phyloP scores from a whole-genome alignment of 106 monocot genomes.

The Phalaenopsis aphrodite region DNA sequence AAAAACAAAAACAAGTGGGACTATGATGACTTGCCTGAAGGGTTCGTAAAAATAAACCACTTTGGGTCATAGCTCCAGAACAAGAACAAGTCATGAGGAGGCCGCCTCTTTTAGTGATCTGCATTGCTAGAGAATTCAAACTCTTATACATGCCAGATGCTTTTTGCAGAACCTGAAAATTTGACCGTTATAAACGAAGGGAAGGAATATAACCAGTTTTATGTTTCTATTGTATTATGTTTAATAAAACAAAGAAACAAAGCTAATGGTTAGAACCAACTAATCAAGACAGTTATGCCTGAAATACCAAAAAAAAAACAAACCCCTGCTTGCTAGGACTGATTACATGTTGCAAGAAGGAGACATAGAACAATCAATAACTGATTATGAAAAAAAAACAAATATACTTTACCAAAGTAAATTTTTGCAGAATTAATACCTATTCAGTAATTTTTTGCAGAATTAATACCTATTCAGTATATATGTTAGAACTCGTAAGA shows the following conservation, averaged over 20 bases:
- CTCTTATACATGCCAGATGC: conserved; percentile 93
- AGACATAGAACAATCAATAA: not conserved
- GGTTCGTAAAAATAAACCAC: conserved; percentile 56
- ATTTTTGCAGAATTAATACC: not conserved
- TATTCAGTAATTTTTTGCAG: not conserved
- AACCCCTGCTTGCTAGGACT: no score
- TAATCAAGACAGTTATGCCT: no score
- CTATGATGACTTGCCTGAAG: conserved; percentile 55
- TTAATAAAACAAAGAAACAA: not conserved
- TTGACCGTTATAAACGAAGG: conserved; percentile 4
- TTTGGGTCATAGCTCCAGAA: conserved; percentile 96
- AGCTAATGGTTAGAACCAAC: no score
- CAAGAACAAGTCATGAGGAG: conserved; percentile 97
- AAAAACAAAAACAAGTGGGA: not conserved
- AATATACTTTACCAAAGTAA: not conserved
- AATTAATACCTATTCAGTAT: not conserved
- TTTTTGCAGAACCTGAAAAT: conserved; percentile 62
- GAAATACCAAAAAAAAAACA: no score
- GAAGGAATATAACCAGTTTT: not conserved
- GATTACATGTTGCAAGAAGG: no score
- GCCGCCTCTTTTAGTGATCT: conserved; percentile 74
- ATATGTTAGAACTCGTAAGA: not conserved
- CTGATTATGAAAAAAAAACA: no score
- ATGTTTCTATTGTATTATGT: not conserved
- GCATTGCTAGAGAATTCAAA: conserved; percentile 86